Base-by-base conservation (phyloP, 1,284 basidiomycete species). In the Sanghuangporus weigelae region DNA sequence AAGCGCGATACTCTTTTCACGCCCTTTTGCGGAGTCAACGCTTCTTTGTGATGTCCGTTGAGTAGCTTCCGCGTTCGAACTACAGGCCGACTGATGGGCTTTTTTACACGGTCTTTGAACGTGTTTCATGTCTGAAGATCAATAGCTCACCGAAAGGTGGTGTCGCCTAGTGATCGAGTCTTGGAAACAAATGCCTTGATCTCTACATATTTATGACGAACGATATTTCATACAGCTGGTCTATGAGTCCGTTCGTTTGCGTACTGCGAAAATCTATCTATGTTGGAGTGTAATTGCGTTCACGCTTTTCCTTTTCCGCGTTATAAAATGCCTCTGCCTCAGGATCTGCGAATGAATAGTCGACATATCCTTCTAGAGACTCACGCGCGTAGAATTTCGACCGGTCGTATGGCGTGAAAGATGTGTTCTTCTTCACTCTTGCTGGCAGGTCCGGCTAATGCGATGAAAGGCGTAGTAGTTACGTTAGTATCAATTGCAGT, bases 311-410 rank as follows among this genome's bases (percentile, higher is more conserved):
- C 19, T 21, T 49, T 7, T 49, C 6, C n/a, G 14, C 12, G 1
- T 54, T 49, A 46, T 63, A 59, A 2, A 50, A 10, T 10, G 31
- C 56, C 31, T 63, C 57, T 4, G 57, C 26, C 2, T 63, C 62
- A 16, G 66, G 46, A 39, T 67, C 63, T 26, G 61, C 62, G 26
- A 64, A 64, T 6, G 57, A 1, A 46, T 60, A 66, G 51, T 67
- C 66, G 19, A 54, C 57, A 19, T 67, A 67, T 38, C 66, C 66
- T 12, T 49, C 58, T n/a, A 65, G 44, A 2, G 21, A 46, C 19
- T 56, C 57, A 14, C 26, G 46, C 4, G 16, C 48, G 40, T 67
- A 67, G 44, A 67, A 66, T n/a, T 62, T 57, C 8, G 55, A 38
- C 10, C 62, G 51, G 51, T 67, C 55, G 39, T 66, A 66, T 4